Base-by-base conservation (phyloP, 2,329 filamentous ascomycete genomes). In the Furcasterigmium furcatum region DNA sequence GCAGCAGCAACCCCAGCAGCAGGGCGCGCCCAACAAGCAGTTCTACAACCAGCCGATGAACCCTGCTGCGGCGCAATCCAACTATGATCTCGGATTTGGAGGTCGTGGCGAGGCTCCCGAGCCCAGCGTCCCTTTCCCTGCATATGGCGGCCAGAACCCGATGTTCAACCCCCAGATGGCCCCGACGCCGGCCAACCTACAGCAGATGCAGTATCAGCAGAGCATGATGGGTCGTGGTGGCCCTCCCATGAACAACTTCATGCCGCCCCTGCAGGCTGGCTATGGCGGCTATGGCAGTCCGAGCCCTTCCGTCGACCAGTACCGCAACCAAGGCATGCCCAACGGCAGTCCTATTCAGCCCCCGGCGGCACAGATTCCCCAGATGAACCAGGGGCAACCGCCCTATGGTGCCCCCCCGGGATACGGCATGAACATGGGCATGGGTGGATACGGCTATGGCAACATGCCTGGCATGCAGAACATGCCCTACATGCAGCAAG, bases 151-250 rank as follows among this genome's bases (percentile, higher is more conserved):
- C 18, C 77, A 77, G 56, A 68, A 66, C 38, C 66, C 73, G 38
- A 74, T 82, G 67, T 84, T 74, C 61, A 70, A 67, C 52, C 66
- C 68, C 22, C 66, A 73, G 32, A 71, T 80, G 56, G 51, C 63
- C 50, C 58, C 65, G 22, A 69, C 75, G 4, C 57, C 64, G 38
- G 72, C 73, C 52, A 72, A 68, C 53, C 60, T 82, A 48, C 74
- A 79, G 57, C 78, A 76, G 53, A 58, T 82, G 53, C 78, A 80
- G 51, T 83, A 79, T 56, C 79, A 82, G 58, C 80, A 82, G 58
- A 71, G 60, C 55, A 72, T 83, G 67, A 71, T 84, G 61, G 70
- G 70, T 39, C 72, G 80, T 16, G 73, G 70, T 9, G 65, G 67
- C 2, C 76, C 77, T 12, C 74, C 74, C 9, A 74, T 82, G 66